Percentiles rank a stretch among this genome's conserved stretches.
phyloP scores from a whole-genome alignment of 768 basidiomycete species.

The Boletus insuetus region DNA sequence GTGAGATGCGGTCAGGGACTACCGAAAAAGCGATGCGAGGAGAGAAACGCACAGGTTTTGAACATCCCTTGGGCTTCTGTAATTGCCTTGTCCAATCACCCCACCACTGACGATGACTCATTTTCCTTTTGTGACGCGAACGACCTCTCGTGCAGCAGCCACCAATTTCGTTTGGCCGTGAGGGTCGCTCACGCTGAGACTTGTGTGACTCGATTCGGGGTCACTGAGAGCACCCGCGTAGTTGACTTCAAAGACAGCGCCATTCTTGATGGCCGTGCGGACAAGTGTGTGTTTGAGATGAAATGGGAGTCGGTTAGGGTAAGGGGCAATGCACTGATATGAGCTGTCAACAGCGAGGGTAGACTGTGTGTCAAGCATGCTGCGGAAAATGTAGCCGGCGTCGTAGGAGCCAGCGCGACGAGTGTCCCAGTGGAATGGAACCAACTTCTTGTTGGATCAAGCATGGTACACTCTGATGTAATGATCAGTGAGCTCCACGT shows the following conservation, averaged over 20 bases:
- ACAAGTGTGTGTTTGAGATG: constrained; percentile 82
- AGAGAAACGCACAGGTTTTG: constrained; percentile 61
- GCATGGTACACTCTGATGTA: no score
- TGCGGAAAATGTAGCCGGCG: no score
- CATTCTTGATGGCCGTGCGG: constrained; percentile 76
- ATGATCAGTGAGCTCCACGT: no score
- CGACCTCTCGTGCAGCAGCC: constrained; percentile 73
- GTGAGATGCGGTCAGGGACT: no score
- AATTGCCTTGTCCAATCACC: constrained; percentile 54
- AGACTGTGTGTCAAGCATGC: no score
- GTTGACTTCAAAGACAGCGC: no score
- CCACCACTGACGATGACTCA: constrained; percentile 73
- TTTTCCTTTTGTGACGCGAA: constrained; percentile 78
- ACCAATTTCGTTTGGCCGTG: constrained; percentile 74
- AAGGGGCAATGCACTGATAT: constrained; percentile 78
- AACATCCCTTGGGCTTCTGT: constrained; percentile 71
- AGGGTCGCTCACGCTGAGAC: constrained; percentile 50
- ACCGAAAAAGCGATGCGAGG: no score
- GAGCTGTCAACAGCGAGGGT: constrained; percentile 73
- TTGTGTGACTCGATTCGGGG: constrained; percentile 40
- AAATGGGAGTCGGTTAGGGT: constrained; percentile 78
- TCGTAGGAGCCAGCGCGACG: no score
- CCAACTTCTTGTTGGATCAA: no score
- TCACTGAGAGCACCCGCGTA: constrained; percentile 74
- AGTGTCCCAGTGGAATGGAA: no score